A percentile compares a stretch with the other conserved stretches of the same genome.
Conservation (phyloP, 2,329 filamentous ascomycete species). For the Pseudopyrenochaeta lycopersici region DNA sequence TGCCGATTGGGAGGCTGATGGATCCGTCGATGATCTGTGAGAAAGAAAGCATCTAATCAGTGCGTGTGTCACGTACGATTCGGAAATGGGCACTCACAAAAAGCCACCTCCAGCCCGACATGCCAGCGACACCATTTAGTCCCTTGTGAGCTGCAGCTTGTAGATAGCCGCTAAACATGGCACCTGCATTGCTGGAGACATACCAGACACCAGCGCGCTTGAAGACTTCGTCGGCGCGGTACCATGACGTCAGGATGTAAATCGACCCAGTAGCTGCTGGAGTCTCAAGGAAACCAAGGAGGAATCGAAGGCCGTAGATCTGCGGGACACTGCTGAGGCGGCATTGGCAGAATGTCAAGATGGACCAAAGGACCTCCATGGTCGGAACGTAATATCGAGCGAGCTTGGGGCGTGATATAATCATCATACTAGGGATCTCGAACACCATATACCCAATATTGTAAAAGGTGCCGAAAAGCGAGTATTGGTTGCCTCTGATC, state of each 20-base stretch:
- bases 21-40: constrained; percentile 60
- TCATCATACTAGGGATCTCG: constrained; percentile 42
- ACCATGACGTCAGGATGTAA: constrained; percentile 48
- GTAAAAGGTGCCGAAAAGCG: constrained; percentile 53
- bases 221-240: constrained; percentile 53
- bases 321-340: constrained; percentile 40
- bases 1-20: constrained; percentile 63
- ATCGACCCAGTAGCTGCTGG: constrained; percentile 37
- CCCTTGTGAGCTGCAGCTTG: constrained; percentile 61
- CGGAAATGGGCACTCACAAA: constrained; percentile 42
- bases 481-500: constrained; percentile 65
- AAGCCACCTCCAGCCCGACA: constrained; percentile 58
- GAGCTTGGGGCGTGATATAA: constrained; percentile 44
- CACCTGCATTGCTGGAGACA: constrained; percentile 58
- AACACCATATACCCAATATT: constrained; percentile 45
- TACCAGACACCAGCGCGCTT: constrained; percentile 64
- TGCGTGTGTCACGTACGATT: too few species aligned
- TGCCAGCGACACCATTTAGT: constrained; percentile 52
- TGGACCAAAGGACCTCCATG: constrained; percentile 46
- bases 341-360: constrained; percentile 44
- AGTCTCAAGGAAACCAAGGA: constrained; percentile 40
- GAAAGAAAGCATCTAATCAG: too few species aligned
- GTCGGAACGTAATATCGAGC: constrained; percentile 42
- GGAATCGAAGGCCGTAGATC: constrained; percentile 45
- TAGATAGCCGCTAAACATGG: constrained; percentile 64